phyloP scores from a whole-genome alignment of 106 monocot species.

The Vanilla planifolia region DNA sequence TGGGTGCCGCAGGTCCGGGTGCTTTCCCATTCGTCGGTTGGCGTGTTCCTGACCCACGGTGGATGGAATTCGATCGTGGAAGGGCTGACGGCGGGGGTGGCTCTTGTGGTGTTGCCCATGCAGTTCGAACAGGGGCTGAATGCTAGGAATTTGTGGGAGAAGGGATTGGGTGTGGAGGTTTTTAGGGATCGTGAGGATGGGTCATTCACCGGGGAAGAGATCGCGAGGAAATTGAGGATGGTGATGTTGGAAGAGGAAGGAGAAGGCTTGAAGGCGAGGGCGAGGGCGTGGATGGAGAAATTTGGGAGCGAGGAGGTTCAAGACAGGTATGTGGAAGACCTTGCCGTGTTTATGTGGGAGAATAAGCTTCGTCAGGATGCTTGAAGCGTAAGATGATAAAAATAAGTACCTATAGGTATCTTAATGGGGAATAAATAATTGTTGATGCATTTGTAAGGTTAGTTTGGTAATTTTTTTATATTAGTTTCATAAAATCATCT shows the following conservation, averaged over 20 bases:
- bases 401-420: too few relatives aligned
- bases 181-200: slow-evolving; percentile 8
- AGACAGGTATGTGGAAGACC: too few relatives aligned
- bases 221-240: slow-evolving; percentile 12
- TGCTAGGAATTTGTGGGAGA: slow-evolving; percentile 39
- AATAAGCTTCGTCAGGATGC: too few relatives aligned
- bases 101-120: slow-evolving; percentile 51
- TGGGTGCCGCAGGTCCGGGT: slow-evolving; percentile 65
- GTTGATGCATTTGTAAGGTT: too few relatives aligned
- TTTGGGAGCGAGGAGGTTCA: too few relatives aligned
- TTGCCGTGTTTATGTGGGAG: too few relatives aligned
- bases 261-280: slow-evolving; percentile 25
- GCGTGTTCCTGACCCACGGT: slow-evolving; percentile 70
- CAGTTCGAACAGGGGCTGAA: slow-evolving; percentile 41
- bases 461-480: too few relatives aligned
- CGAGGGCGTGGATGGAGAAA: slow-evolving; percentile 11
- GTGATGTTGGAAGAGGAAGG: slow-evolving; percentile 25
- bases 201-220: slow-evolving; percentile 17
- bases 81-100: slow-evolving; percentile 31
- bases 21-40: slow-evolving; percentile 43
- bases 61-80: slow-evolving; percentile 79
- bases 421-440: too few relatives aligned
- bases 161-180: slow-evolving; percentile 30
- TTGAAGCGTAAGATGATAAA: too few relatives aligned
- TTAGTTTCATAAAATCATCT: too few relatives aligned